A percentile compares a stretch with the other conserved stretches of the same genome.
These are phyloP conservation scores for Buddleja alternifolia DNA, from an alignment of 257 asterid genomes.

Conservation along the genomic window DNA sequence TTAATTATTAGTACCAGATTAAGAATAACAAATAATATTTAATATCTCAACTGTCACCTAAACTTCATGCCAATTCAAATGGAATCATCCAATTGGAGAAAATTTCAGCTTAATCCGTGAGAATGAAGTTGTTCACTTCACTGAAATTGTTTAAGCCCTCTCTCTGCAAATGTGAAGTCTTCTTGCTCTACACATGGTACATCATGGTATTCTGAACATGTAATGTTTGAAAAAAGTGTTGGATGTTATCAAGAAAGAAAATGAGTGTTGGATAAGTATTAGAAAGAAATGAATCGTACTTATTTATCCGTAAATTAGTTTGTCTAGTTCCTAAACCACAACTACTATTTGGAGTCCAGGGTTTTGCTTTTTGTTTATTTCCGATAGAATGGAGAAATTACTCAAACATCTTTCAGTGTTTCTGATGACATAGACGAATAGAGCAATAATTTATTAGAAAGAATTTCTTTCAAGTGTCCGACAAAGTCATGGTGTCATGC, in stretches of 20 bases:
- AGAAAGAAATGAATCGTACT: conserved; percentile 8
- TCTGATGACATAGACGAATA: conserved; percentile 2
- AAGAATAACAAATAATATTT: not conserved
- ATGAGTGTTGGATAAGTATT: not conserved
- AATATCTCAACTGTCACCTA: not conserved
- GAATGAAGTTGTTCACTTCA: not conserved
- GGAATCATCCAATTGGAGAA: conserved; percentile 1
- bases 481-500: not conserved
- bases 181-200: not conserved
- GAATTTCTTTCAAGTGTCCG: conserved; percentile 13
- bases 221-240: not conserved
- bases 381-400: not conserved
- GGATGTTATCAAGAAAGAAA: too few species aligned
- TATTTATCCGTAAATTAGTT: not conserved
- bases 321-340: not conserved
- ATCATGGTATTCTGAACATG: conserved; percentile 4
- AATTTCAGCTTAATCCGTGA: not conserved
- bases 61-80: not conserved
- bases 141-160: conserved; percentile 1
- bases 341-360: not conserved
- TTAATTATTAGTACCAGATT: not conserved
- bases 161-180: not conserved
- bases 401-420: not conserved
- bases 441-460: not conserved
- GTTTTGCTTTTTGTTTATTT: not conserved